Base-by-base conservation (phyloP, 2,329 filamentous ascomycete species). In the Cladosporium sphaerospermum region DNA sequence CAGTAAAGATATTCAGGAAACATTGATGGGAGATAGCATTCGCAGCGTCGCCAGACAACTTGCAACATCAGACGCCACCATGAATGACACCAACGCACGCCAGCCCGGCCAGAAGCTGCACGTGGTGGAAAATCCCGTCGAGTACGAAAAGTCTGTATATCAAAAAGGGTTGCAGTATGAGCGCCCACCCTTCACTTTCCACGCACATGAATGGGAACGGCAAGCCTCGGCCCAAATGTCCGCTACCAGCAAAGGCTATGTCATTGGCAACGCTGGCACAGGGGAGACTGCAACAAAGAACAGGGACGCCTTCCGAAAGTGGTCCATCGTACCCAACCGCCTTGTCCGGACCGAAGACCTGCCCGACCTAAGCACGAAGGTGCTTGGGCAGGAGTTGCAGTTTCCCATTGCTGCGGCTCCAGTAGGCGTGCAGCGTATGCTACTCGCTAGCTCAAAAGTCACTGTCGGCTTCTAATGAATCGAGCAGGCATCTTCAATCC, bases 351-450 rank as follows among this genome's bases (percentile, higher is more conserved):
- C 41, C 6, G 53, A 49, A 3, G 50, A 45, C 4, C 39, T 57
- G 13, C 50, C 57, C 5, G 57, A 60, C 51, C 43, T 61, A n/a
- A 49, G 46, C 28, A 57, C 57, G 14, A 59, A 50, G 9, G 54
- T 60, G 10, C 42, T 62, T n/a, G 63, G 55, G 3, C 46, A 45
- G 47, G 59, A 56, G 37, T 53, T 54, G 14, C 56, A 54, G 13
- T 57, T 53, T 40, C 83, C 83, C 0, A 60, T 86, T 1, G 64
- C 86, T 1, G 78, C 85, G 63, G 85, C 84, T 39, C 52, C 52
- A 16, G 52, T 54, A 9, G 52, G 52, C 4, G 52, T 54, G 14
- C 39, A 43, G 39, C 49, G 49, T 52, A 28, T 41, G 46, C 33
- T 9, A 28, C 23, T 28, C 23, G 5, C 23, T 4, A 28, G 16